Base-by-base conservation (phyloP, 345 rosid species). In the Psidium guajava region DNA sequence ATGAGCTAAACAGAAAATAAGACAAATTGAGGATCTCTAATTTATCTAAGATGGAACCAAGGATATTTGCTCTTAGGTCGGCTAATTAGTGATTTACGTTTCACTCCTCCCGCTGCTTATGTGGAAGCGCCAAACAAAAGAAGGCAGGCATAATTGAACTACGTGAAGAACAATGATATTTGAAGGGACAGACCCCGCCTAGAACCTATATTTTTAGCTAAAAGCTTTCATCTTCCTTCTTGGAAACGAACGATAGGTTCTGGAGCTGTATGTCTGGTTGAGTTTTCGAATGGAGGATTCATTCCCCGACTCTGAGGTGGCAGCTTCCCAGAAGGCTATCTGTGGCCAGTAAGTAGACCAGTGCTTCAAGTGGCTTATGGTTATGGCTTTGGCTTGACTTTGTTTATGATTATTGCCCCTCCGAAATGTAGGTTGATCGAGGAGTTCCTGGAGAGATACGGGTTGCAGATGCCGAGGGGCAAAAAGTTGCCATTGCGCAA, bases 211-310 rank as follows among this genome's bases (percentile, higher is more conserved):
- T 3, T 36, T 69, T 36, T 69, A 14, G 36, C 5, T 15, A 16
- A 40, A 49, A 16, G 25, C 51, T 74, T 49, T 84, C 28, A 22
- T 47, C 77, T 84, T 69, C 47, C 57, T 53, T 85, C 51, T 86
- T 85, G 87, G 82, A 20, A 58, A 49, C 51, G 69, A 57, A 85
- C n/a, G 80, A 77, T 89, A 97, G 98, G 99, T 94, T 82, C 89
- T 97, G 87, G 98, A 95, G 90, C 92, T 97, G 77, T 97, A 97
- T 55, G 95, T 95, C 73, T 97, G 98, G 99, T 91, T 97, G 93
- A 90, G 98, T 93, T 94, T 91, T 88, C 95, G 94, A 44, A 88
- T 95, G 77, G 97, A 95, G 84, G 98, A 94, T 81, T 92, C 98
- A 8, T 96, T 94, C 89, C 98, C 96, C 6, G 99, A 94, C 89